Percentiles rank a stretch among this genome's conserved stretches.
Evolutionary conservation across 2,329 filamentous ascomycete species (phyloP).

Genomic region (Aureobasidium musti): DNA sequence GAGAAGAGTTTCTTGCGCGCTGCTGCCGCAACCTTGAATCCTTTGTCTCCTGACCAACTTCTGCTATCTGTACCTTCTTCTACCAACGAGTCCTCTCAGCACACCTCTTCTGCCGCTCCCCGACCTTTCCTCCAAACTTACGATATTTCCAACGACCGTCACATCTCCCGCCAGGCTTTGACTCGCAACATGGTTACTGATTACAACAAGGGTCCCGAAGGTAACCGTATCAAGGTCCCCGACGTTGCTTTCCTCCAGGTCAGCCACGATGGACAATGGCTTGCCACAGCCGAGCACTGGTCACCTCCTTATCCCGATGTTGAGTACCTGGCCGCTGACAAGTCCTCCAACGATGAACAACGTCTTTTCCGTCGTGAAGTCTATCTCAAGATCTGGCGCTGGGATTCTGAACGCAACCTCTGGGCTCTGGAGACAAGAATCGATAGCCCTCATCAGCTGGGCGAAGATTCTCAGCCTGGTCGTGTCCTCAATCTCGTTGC

Average conservation of each 20-base stretch:
- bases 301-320: conserved; percentile 70
- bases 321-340: conserved; percentile 54
- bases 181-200: conserved; percentile 85
- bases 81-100: conserved; percentile 29
- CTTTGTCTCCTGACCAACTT: conserved; percentile 45
- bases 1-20: conserved; percentile 29
- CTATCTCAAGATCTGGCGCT: conserved; percentile 89
- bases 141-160: conserved; percentile 75
- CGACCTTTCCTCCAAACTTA: conserved; percentile 77
- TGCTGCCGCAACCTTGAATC: conserved; percentile 46
- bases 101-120: conserved; percentile 40
- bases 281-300: conserved; percentile 93
- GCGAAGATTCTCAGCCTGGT: conserved; percentile 51
- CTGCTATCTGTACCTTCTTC: conserved; percentile 52
- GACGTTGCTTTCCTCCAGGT: conserved; percentile 73
- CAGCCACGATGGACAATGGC: conserved; percentile 80
- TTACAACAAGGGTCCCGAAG: conserved; percentile 71
- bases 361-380: conserved; percentile 64
- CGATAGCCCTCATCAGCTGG: conserved; percentile 71
- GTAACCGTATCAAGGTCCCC: conserved; percentile 72
- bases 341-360: conserved; percentile 45
- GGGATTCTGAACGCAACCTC: conserved; percentile 53
- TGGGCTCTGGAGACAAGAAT: conserved; percentile 82
- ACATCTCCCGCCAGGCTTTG: conserved; percentile 82
- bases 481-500: conserved; percentile 71